phyloP scores from a whole-genome alignment of 1,284 basidiomycete genomes.

The Apiotrichum sp. region DNA sequence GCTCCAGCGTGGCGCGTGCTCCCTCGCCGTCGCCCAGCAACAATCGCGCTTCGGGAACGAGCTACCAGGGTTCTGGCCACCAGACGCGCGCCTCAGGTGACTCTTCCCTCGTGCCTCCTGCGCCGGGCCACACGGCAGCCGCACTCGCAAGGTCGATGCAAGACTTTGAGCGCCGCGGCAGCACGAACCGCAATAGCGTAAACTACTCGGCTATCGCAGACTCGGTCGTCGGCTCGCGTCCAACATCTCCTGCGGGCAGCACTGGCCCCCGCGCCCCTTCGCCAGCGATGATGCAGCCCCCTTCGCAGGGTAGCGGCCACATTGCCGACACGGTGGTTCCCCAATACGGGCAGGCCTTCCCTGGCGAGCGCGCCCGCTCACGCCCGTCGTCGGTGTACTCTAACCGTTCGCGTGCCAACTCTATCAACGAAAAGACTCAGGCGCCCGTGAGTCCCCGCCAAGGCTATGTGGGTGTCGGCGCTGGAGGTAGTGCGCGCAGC shows the following conservation, averaged over 20 bases:
- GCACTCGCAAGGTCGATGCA: constrained; percentile 45
- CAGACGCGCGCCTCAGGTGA: constrained; percentile 27
- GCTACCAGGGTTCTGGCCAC: constrained; percentile 7
- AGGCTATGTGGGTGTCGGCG: constrained; percentile 72
- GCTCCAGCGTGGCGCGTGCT: constrained; percentile 4
- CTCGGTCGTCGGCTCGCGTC: constrained; percentile 65
- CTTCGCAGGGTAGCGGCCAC: constrained; percentile 52
- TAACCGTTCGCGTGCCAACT: constrained; percentile 36
- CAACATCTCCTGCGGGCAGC: constrained; percentile 59
- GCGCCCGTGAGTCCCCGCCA: constrained; percentile 46
- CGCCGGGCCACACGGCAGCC: constrained; percentile 46
- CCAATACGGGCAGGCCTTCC: constrained; percentile 77
- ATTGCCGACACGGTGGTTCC: constrained; percentile 66
- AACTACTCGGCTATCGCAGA: constrained; percentile 55
- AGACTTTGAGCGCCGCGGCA: constrained; percentile 40
- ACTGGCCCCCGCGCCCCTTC: constrained; percentile 24
- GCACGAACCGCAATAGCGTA: constrained; percentile 45
- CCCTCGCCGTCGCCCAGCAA: constrained; percentile 27
- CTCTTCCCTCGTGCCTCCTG: constrained; percentile 44
- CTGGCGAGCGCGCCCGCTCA: constrained; percentile 65
- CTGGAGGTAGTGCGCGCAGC: constrained; percentile 48
- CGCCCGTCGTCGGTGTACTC: constrained; percentile 45
- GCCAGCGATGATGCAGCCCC: constrained; percentile 64
- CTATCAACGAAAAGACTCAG: constrained; percentile 15
- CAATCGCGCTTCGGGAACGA: constrained; percentile 20